Conservation (phyloP, 768 basidiomycete species). For the Boletus rubescentipes region DNA sequence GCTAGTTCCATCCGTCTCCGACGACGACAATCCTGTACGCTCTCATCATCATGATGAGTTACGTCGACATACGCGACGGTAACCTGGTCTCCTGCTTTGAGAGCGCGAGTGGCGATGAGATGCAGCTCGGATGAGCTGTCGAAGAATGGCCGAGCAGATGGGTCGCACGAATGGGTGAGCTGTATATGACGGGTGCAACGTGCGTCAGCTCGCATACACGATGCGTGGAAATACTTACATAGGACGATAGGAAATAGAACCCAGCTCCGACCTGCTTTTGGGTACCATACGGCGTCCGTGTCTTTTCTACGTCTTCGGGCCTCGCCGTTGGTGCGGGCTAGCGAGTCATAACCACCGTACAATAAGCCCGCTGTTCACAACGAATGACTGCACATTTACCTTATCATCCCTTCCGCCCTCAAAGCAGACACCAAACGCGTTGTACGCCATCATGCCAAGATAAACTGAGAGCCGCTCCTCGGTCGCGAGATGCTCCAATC, state of each 20-base stretch:
- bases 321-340: constrained; percentile 54
- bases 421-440: constrained; percentile 71
- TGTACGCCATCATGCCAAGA: constrained; percentile 73
- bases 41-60: constrained; percentile 53
- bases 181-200: constrained; percentile 16
- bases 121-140: constrained; percentile 67
- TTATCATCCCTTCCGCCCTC: constrained; percentile 67
- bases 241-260: constrained; percentile 74
- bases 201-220: not conserved
- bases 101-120: constrained; percentile 61
- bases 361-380: not conserved
- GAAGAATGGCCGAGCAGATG: constrained; percentile 66
- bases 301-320: constrained; percentile 71
- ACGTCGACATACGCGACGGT: constrained; percentile 77
- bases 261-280: constrained; percentile 73
- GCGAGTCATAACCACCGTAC: not conserved
- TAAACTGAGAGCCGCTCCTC: constrained; percentile 61
- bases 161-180: constrained; percentile 74
- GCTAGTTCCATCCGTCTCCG: constrained; percentile 72
- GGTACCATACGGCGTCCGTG: constrained; percentile 77
- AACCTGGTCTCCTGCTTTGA: constrained; percentile 76
- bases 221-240: constrained; percentile 40
- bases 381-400: constrained; percentile 39
- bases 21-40: constrained; percentile 52
- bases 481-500: constrained; percentile 68